Base-by-base conservation (phyloP, 768 basidiomycete genomes). In the Boletus subcaerulescens region DNA sequence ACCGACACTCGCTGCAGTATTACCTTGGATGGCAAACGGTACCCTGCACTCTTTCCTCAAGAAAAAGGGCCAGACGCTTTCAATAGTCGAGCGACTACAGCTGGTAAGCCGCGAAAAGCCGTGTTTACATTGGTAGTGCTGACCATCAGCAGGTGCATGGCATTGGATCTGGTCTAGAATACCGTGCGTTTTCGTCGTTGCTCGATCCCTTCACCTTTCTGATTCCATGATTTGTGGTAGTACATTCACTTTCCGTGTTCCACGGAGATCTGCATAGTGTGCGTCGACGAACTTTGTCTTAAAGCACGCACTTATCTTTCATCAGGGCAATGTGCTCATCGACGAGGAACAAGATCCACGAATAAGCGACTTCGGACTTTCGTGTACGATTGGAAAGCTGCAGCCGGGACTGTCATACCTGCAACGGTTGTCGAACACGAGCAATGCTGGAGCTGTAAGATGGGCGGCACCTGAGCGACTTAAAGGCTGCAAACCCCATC, bases 401-500 rank as follows among this genome's bases (percentile, higher is more conserved):
- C 53, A 52, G 5, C 36, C 50, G 0, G 33, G 50, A 8, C 0
- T 53, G 36, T 5, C 53, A 4, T 55, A 55, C 29, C 11, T 55
- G 42, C 12, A 53, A 38, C 20, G 35, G 3, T 46, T 33, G 8
- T 32, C 15, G 18, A 40, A 18, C 5, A 15, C 48, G 8, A 50
- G 3, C 15, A 42, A 35, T 13, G 12, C 6, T 2, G 50, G 53
- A 17, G 50, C 18, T 0, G 35, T 33, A 3, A 44, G 42, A 45
- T 55, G 42, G 52, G 46, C 41, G 0, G 53, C 56, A 14, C 56
- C 53, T 4, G 47, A 55, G 15, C 53, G 24, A 3, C 53, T 55
- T 10, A 5, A 5, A 10, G 46, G 53, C 3, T 3, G n/a, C 17
- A 18, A 57, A 40, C 53, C 56, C 1, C 5, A 55, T 1, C 5